phyloP scores from a whole-genome alignment of 495 filamentous ascomycete genomes.

The Geoglossum glabrum region DNA sequence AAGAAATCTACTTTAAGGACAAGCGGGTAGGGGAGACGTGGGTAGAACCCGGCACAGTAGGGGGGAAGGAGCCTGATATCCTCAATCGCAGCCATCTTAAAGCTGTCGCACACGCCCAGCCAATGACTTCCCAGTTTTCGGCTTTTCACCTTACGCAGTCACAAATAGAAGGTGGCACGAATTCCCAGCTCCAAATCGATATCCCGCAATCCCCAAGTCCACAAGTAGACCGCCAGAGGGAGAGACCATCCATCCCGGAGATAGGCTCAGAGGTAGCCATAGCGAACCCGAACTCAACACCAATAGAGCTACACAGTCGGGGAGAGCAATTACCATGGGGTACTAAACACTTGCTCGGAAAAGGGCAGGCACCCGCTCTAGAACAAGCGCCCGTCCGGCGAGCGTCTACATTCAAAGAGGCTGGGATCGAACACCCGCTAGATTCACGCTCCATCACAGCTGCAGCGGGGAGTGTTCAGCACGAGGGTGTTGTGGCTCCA shows the following conservation, averaged over 20 bases:
- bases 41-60: too few relatives aligned
- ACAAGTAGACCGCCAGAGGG: background rate
- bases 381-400: background rate
- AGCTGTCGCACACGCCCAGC: too few relatives aligned
- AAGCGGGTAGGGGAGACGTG: too few relatives aligned
- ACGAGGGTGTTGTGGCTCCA: background rate
- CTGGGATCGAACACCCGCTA: background rate
- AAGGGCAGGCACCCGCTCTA: background rate
- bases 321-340: background rate
- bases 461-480: background rate
- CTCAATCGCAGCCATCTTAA: too few relatives aligned
- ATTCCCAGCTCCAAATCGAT: background rate
- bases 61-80: too few relatives aligned
- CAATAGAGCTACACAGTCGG: background rate
- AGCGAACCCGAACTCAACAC: background rate
- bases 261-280: background rate
- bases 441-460: background rate
- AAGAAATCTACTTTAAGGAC: too few relatives aligned
- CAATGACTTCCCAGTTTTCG: background rate
- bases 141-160: background rate
- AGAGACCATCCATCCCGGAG: background rate
- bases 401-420: slow-evolving; percentile 5
- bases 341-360: background rate
- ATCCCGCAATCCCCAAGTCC: background rate
- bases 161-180: background rate